Percentiles rank a stretch among this genome's conserved stretches.
Evolutionary conservation across 768 basidiomycete species (phyloP).

Genomic region (Boletus insuetus): DNA sequence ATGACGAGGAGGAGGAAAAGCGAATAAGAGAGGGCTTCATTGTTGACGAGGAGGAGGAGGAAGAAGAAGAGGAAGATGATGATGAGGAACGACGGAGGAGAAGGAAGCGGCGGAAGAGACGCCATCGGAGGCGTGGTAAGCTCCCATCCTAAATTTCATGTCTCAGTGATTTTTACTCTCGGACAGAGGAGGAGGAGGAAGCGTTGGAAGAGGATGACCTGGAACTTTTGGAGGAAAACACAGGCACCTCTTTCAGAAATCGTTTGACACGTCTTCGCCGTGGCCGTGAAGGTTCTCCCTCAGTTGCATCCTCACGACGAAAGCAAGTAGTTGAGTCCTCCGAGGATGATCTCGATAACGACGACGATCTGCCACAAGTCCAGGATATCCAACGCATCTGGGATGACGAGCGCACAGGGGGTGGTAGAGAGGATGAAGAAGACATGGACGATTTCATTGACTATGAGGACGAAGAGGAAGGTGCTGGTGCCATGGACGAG

Average conservation of each 20-base stretch:
- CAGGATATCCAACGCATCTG: slow-evolving; percentile 67
- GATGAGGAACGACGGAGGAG: slow-evolving; percentile 54
- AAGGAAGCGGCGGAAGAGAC: slow-evolving; percentile 65
- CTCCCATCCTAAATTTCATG: slow-evolving; percentile 7
- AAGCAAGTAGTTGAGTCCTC: slow-evolving; percentile 65
- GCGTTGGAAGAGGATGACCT: slow-evolving; percentile 84
- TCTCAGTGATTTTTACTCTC: slow-evolving; percentile 10
- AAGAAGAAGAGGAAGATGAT: slow-evolving; percentile 75
- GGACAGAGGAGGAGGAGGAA: slow-evolving; percentile 53
- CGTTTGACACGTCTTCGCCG: slow-evolving; percentile 75
- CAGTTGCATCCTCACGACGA: slow-evolving; percentile 57
- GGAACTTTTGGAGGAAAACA: slow-evolving; percentile 81
- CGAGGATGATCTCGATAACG: slow-evolving; percentile 67
- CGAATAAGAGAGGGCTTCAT: slow-evolving; percentile 87
- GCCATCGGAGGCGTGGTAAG: slow-evolving; percentile 55
- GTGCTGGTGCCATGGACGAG: slow-evolving; percentile 74
- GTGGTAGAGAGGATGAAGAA: slow-evolving; percentile 51
- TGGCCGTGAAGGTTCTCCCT: slow-evolving; percentile 68
- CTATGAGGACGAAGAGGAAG: slow-evolving; percentile 78
- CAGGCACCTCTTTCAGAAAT: slow-evolving; percentile 74
- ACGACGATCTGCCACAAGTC: slow-evolving; percentile 50
- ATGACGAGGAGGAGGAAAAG: slow-evolving; percentile 85
- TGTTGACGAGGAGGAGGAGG: slow-evolving; percentile 90
- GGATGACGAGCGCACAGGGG: slow-evolving; percentile 68
- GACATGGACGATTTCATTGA: slow-evolving; percentile 76